A percentile compares a stretch with the other conserved stretches of the same genome.
These are phyloP conservation scores for Angomonas ambiguus DNA, from an alignment of 208 protist species.

Conservation along the genomic window DNA sequence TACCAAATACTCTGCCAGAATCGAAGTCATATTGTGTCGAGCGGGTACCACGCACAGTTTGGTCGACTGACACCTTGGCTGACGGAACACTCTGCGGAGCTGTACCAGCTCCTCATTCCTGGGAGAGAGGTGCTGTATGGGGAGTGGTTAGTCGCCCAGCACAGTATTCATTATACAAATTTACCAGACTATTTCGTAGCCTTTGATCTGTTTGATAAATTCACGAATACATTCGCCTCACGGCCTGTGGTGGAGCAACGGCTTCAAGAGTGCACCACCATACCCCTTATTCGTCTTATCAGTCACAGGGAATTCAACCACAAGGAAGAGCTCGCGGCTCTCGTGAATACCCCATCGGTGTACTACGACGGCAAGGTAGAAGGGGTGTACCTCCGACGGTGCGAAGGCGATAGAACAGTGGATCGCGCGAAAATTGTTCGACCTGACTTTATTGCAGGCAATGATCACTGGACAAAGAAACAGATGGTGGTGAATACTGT, in stretches of 20 bases:
- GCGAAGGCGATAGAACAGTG: constrained; percentile 16
- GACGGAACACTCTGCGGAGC: constrained; percentile 15
- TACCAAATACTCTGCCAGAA: constrained; percentile 24
- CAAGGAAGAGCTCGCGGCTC: constrained; percentile 4
- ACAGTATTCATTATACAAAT: constrained; percentile 28
- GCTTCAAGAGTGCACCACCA: constrained; percentile 15
- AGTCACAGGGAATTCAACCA: neutral
- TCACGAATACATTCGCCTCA: constrained; percentile 13
- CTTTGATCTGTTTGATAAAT: constrained; percentile 34
- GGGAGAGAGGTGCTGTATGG: constrained; percentile 28
- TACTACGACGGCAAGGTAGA: constrained; percentile 20
- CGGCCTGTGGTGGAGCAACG: constrained; percentile 15
- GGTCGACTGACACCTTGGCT: constrained; percentile 21
- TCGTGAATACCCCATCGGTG: constrained; percentile 12
- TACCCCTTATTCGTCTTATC: constrained; percentile 17
- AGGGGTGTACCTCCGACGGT: constrained; percentile 16
- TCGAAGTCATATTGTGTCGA: constrained; percentile 25
- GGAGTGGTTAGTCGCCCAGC: constrained; percentile 36
- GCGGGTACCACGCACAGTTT: constrained; percentile 22
- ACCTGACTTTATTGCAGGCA: constrained; percentile 14
- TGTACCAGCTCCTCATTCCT: constrained; percentile 23
- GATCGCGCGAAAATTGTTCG: constrained; percentile 20
- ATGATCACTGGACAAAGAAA: constrained; percentile 25
- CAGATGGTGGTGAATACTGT: constrained; percentile 16
- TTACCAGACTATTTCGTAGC: constrained; percentile 35